Evolutionary conservation across 768 basidiomycete species (phyloP).

Genomic region (Crucibulum laeve): DNA sequence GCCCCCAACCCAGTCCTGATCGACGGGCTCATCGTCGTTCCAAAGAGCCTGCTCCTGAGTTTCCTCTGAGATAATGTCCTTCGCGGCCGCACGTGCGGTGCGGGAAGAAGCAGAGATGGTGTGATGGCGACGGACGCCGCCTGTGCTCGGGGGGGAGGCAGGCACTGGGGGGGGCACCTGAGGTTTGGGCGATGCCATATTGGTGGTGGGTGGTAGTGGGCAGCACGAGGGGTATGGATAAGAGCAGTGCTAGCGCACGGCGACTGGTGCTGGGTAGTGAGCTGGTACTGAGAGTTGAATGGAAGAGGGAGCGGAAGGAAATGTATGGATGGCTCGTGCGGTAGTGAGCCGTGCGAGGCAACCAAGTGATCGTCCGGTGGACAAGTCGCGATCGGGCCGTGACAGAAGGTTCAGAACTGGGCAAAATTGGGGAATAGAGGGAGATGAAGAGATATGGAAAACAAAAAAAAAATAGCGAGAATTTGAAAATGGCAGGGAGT

Average conservation of each 20-base stretch:
- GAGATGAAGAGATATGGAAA: too few relatives aligned
- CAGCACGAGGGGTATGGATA: background rate
- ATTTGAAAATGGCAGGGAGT: too few relatives aligned
- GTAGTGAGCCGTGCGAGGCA: too few relatives aligned
- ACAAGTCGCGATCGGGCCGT: too few relatives aligned
- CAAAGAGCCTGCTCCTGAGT: slow-evolving; percentile 50
- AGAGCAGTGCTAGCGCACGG: background rate
- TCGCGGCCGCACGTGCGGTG: slow-evolving; percentile 52
- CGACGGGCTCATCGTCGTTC: slow-evolving; percentile 76
- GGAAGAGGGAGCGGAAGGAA: too few relatives aligned
- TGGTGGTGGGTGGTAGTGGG: background rate
- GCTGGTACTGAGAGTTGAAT: too few relatives aligned
- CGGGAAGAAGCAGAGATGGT: slow-evolving; percentile 78
- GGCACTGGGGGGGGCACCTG: slow-evolving; percentile 34
- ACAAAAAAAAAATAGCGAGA: too few relatives aligned
- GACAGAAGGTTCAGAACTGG: too few relatives aligned
- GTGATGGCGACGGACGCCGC: slow-evolving; percentile 74
- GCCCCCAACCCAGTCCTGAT: slow-evolving; percentile 76
- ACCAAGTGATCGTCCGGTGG: too few relatives aligned
- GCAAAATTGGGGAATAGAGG: too few relatives aligned
- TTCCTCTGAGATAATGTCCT: slow-evolving; percentile 67
- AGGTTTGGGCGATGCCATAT: slow-evolving; percentile 20
- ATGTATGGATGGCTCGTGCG: too few relatives aligned
- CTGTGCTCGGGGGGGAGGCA: slow-evolving; percentile 33
- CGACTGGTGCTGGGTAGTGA: too few relatives aligned